Evolutionary conservation across 805 yeast species (phyloP), one percentile per base, ranked within the genome.

Genomic region (Peterozyma xylosa): DNA sequence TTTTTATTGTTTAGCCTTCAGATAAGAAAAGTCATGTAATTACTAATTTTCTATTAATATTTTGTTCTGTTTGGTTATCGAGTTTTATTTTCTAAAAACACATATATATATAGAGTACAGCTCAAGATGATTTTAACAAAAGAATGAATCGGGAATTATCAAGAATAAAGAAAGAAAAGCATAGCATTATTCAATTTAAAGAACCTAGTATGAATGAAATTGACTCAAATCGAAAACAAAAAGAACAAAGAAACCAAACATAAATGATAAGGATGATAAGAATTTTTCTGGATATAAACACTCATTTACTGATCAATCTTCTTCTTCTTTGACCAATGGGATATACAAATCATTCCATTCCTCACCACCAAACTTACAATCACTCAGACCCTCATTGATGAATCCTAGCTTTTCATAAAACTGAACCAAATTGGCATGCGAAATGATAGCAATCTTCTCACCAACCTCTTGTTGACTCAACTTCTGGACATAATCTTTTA

Each of bases 401-500:
- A 91, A 93, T 0, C 96, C 97, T 34, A 88, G 72, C 53, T 82
- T 77, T 54, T 79, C 81, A 66, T 91, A 91, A 62, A 90, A 90
- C 16, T 84, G 82, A 15, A 81, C 64, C 55, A 88, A 70, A 18
- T 72, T 67, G 39, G 78, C 74, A 55, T 86, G 88, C 30, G 89
- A 86, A 47, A 91, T 73, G 30, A 91, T 69, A 6, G 80, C 76
- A 41, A 91, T 80, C 54, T 78, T 74, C 53, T 80, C 86, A 38
- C 93, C 96, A 48, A 88, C 80, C 52, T 81, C 87, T 59, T 89
- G 95, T 59, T 88, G 88, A 40, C 87, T 78, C 62, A 91, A 68
- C 58, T 91, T 86, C 62, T 93, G 97, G 48, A 90, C 75, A 65
- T 86, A 93, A 64, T 91, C 99, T 53, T 85, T 88, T 55, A 91